phyloP scores from a whole-genome alignment of 2,329 filamentous ascomycete genomes.

The Massarina eburnea region DNA sequence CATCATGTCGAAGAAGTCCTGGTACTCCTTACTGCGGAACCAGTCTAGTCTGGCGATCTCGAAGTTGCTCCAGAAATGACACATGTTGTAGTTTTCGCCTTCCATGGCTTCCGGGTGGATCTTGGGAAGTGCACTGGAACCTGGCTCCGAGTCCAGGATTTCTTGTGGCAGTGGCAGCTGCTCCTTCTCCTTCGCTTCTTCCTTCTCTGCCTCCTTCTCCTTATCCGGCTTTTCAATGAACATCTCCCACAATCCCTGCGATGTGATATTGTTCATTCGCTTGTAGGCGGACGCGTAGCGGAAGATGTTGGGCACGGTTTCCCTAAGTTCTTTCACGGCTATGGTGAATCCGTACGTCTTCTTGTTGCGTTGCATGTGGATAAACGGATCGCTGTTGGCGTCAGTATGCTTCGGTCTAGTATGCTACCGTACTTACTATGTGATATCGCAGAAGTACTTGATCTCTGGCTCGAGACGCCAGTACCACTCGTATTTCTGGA shows the following conservation, averaged over 20 bases:
- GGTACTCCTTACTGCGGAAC: slow-evolving; percentile 96
- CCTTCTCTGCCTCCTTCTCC: slow-evolving; percentile 45
- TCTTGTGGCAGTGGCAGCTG: slow-evolving; percentile 76
- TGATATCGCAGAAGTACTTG: slow-evolving; percentile 99
- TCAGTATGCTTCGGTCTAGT: slow-evolving; percentile 29
- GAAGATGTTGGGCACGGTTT: slow-evolving; percentile 98
- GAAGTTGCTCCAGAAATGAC: slow-evolving; percentile 99
- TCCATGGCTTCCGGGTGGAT: slow-evolving; percentile 95
- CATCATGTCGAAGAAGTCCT: slow-evolving; percentile 99
- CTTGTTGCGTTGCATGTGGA: slow-evolving; percentile 89
- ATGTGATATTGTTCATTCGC: slow-evolving; percentile 84
- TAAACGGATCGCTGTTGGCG: slow-evolving; percentile 77
- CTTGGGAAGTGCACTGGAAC: slow-evolving; percentile 69
- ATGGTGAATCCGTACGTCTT: slow-evolving; percentile 99
- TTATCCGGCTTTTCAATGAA: slow-evolving; percentile 79
- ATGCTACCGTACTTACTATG: slow-evolving; percentile 68
- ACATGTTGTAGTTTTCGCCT: slow-evolving; percentile 99
- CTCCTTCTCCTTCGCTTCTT: slow-evolving; percentile 60
- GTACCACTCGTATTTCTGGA: slow-evolving; percentile 99
- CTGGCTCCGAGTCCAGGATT: slow-evolving; percentile 74
- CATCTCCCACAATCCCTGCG: slow-evolving; percentile 97
- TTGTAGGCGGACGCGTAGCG: slow-evolving; percentile 98
- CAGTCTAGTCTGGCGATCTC: slow-evolving; percentile 94
- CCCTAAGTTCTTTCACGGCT: slow-evolving; percentile 94
- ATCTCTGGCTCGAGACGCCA: slow-evolving; percentile 99